Conservation (phyloP, 2,329 filamentous ascomycete genomes). For the Trichoderma simmonsii region DNA sequence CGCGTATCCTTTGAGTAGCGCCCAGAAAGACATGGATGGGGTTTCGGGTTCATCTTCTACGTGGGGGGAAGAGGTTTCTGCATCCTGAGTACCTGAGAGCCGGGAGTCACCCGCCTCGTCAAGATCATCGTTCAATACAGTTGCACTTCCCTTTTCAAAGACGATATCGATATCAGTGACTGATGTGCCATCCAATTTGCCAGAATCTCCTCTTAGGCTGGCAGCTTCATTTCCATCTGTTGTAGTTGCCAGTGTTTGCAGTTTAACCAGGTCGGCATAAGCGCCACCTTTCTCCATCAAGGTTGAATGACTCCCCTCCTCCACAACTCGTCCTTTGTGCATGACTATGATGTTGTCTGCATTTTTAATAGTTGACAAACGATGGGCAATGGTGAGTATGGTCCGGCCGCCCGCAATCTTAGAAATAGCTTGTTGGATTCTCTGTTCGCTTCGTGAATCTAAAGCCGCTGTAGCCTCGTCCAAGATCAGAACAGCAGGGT, state of each 20-base stretch:
- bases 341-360: conserved; percentile 67
- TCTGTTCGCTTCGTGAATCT: conserved; percentile 36
- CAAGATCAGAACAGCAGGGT: conserved; percentile 60
- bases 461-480: conserved; percentile 64
- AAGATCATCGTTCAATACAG: neutral
- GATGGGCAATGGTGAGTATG: conserved; percentile 64
- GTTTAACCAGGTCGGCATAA: conserved; percentile 46
- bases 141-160: neutral
- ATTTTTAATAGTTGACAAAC: conserved; percentile 56
- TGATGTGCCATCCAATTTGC: neutral
- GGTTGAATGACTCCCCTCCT: conserved; percentile 59
- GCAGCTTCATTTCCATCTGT: neutral
- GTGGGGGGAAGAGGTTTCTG: neutral
- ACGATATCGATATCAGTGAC: neutral
- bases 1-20: neutral
- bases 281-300: conserved; percentile 50
- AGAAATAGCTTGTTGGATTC: conserved; percentile 45
- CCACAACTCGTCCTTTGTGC: conserved; percentile 55
- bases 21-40: neutral
- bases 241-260: conserved; percentile 21
- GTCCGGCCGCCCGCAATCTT: conserved; percentile 45
- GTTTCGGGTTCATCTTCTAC: neutral
- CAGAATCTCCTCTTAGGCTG: neutral
- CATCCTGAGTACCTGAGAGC: neutral
- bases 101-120: neutral